Evolutionary conservation across 2,329 filamentous ascomycete species (phyloP).

Genomic region (Pyrenophora teres): DNA sequence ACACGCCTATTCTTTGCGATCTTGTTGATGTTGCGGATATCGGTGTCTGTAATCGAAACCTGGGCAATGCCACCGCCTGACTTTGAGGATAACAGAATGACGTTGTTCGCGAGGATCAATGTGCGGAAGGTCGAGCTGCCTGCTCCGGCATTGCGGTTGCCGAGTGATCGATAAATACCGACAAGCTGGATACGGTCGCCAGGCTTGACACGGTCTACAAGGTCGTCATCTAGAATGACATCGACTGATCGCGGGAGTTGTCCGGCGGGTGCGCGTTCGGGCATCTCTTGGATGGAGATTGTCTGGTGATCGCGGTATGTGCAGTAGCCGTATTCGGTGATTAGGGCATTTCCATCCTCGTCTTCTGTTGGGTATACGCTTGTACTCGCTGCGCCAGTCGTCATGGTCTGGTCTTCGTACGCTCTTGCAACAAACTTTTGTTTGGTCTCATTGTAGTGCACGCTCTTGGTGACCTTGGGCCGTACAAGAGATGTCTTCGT

Average conservation of each 20-base stretch:
- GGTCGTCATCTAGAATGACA: conserved; percentile 93
- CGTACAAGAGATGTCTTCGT: conserved; percentile 94
- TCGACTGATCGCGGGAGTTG: conserved; percentile 95
- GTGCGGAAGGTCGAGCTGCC: conserved; percentile 96
- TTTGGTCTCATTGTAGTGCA: conserved; percentile 90
- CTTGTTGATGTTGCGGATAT: conserved; percentile 99
- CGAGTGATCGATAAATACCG: conserved; percentile 92
- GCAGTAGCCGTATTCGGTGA: conserved; percentile 95
- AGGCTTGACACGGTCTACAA: conserved; percentile 93
- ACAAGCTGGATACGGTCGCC: conserved; percentile 96
- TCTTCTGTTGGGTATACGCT: conserved; percentile 95
- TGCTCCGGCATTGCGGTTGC: conserved; percentile 88
- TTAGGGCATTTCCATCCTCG: conserved; percentile 86
- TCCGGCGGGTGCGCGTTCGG: conserved; percentile 90
- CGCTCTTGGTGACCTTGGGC: conserved; percentile 97
- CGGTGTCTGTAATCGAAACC: conserved; percentile 89
- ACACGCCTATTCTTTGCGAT: conserved; percentile 92
- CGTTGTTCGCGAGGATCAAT: conserved; percentile 88
- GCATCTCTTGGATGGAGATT: conserved; percentile 99
- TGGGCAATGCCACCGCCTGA: conserved; percentile 92
- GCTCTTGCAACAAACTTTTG: conserved; percentile 86
- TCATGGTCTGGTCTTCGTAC: conserved; percentile 98
- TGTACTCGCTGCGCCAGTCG: conserved; percentile 78
- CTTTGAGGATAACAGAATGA: conserved; percentile 93
- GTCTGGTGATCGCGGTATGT: conserved; percentile 97